Percentiles rank a stretch among this genome's conserved stretches.
Conservation (phyloP, 2,329 filamentous ascomycete species). For the Kalmusia sp. region DNA sequence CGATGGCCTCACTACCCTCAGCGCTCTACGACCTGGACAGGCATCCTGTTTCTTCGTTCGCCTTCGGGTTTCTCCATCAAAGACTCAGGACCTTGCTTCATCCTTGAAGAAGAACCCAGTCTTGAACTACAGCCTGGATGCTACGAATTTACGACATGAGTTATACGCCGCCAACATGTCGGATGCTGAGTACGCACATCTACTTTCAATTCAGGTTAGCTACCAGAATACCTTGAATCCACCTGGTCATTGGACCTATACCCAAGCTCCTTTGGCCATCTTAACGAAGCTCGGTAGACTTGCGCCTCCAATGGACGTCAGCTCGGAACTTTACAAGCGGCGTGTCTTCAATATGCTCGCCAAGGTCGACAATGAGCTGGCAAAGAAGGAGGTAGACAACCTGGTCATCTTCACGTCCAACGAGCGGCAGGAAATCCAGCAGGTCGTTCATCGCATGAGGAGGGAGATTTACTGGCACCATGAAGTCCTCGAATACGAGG, state of each 20-base stretch:
- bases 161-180: conserved; percentile 22
- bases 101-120: conserved; percentile 25
- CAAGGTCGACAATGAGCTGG: conserved; percentile 13
- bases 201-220: conserved; percentile 33
- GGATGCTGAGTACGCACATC: conserved; percentile 29
- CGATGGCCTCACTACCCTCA: conserved; percentile 24
- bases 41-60: conserved; percentile 25
- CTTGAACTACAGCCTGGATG: conserved; percentile 27
- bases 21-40: conserved; percentile 33
- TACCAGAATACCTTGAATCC: conserved; percentile 29
- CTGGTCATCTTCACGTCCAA: conserved; percentile 8
- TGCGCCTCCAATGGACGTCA: conserved; percentile 21
- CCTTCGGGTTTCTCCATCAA: conserved; percentile 24
- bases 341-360: conserved; percentile 25
- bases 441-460: conserved; percentile 24
- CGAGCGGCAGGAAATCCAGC: conserved; percentile 16
- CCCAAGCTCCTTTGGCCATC: conserved; percentile 29
- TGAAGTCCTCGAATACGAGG: conserved; percentile 32
- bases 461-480: conserved; percentile 27
- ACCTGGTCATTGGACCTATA: conserved; percentile 31
- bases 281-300: conserved; percentile 30
- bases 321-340: conserved; percentile 32
- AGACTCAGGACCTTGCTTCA: conserved; percentile 23
- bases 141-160: conserved; percentile 28
- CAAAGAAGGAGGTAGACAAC: conserved; percentile 14